These are phyloP conservation scores for Leccinum longicurvipes DNA, from an alignment of 768 basidiomycete genomes.

Conservation along the genomic window DNA sequence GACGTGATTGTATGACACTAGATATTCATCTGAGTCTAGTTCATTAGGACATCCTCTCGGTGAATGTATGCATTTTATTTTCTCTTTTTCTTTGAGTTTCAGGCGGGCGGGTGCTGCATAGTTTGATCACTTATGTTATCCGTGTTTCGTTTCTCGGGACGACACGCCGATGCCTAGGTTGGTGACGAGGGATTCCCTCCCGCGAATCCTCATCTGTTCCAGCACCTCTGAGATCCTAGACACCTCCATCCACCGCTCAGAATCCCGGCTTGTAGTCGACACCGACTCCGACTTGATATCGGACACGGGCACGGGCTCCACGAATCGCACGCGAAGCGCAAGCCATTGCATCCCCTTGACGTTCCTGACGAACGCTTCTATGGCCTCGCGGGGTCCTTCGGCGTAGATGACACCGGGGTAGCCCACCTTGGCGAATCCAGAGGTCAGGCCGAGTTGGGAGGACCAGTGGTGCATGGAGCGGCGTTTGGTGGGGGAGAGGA, in stretches of 20 bases:
- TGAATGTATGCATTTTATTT: neutral
- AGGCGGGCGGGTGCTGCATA: too few species aligned
- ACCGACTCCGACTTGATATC: neutral
- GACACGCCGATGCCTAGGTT: constrained; percentile 63
- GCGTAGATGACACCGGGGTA: constrained; percentile 76
- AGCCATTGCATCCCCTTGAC: constrained; percentile 80
- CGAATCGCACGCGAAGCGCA: constrained; percentile 59
- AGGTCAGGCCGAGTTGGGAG: constrained; percentile 42
- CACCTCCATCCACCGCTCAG: constrained; percentile 53
- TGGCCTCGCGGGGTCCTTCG: constrained; percentile 47
- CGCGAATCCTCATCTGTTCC: constrained; percentile 59
- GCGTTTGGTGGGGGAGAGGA: constrained; percentile 62
- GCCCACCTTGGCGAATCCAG: constrained; percentile 72
- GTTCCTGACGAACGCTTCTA: constrained; percentile 63
- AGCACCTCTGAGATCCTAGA: constrained; percentile 69
- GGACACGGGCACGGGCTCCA: constrained; percentile 36
- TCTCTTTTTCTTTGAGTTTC: neutral
- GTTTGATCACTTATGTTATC: neutral
- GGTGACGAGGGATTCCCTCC: constrained; percentile 51
- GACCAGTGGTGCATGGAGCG: constrained; percentile 56
- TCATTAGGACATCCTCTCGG: too few species aligned
- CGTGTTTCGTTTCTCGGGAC: constrained; percentile 1
- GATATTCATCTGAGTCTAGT: too few species aligned
- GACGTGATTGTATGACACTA: neutral
- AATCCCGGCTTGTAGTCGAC: neutral